phyloP scores from a whole-genome alignment of 768 basidiomycete genomes.

The Sporobolomyces pararoseus region DNA sequence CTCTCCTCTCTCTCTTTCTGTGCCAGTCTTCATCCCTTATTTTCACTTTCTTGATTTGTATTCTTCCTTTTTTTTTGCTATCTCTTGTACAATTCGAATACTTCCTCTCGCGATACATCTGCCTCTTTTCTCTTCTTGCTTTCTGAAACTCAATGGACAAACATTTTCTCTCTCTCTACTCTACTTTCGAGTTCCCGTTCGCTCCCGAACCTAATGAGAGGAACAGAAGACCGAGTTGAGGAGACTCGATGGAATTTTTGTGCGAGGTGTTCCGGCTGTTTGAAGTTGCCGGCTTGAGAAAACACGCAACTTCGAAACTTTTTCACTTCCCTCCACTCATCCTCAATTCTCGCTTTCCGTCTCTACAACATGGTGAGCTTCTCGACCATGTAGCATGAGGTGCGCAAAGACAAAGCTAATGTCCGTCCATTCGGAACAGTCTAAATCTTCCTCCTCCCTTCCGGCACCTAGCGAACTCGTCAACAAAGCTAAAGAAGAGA shows the following conservation, averaged over 20 bases:
- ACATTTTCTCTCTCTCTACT: neutral
- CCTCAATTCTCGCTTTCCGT: neutral
- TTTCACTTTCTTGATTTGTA: neutral
- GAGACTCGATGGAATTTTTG: too few relatives aligned
- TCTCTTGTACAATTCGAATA: neutral
- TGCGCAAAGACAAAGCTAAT: too few relatives aligned
- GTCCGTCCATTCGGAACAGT: neutral
- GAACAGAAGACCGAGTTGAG: too few relatives aligned
- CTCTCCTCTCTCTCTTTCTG: neutral
- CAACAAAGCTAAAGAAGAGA: slow-evolving; percentile 30
- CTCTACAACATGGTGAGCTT: neutral
- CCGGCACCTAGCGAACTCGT: slow-evolving; percentile 7
- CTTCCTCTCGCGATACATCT: neutral
- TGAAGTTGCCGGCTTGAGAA: too few relatives aligned
- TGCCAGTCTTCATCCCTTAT: neutral
- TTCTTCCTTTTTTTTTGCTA: neutral
- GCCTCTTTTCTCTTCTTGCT: neutral
- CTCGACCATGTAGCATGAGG: too few relatives aligned
- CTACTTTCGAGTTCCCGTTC: neutral
- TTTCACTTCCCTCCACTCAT: too few relatives aligned
- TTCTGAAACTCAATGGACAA: neutral
- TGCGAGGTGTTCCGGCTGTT: too few relatives aligned
- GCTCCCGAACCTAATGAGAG: too few relatives aligned
- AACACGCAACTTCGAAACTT: too few relatives aligned
- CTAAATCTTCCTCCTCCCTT: neutral